Evolutionary conservation across 768 basidiomycete species (phyloP), one percentile per base, ranked within the genome.

Genomic region (Tricholoma furcatifolium): DNA sequence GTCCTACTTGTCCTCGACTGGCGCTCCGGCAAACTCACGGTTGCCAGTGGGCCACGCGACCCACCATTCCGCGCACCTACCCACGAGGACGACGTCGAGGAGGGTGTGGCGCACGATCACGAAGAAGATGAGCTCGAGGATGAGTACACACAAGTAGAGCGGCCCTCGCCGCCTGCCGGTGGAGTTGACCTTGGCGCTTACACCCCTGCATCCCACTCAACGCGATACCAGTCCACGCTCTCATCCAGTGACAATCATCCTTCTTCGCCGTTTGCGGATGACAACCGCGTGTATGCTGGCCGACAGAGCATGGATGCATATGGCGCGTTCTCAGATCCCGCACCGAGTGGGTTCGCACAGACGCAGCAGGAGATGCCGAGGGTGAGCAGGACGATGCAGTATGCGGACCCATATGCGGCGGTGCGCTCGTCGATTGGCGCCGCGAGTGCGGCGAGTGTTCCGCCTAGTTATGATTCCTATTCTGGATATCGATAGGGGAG

Each of bases 351-450:
- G 20, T 93, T 63, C 76, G 14, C 54, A 14, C 47, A 54, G 69
- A 63, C 76, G 18, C 51, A 35, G 67, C 67, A 54, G 75, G 65
- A 74, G 30, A 74, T 70, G 2, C 80, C 82, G 15, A 79, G 83
- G 23, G 74, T 93, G 35, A 93, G 91, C 68, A 73, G 92, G 65
- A 95, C 93, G 49, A 94, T 96, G 93, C 91, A 94, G 66, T 91
- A 93, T 62, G 91, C 91, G 20, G 87, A 93, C 63, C 91, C 91
- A 8, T 93, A 93, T 63, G 88, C 90, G 11, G 87, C 86, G 10
- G 88, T 93, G 32, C 78, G 88, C 15, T 85, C 86, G 7, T 75
- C 78, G 4, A 67, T 88, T 51, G 71, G 68, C 36, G 67, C 66
- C 27, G 67, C 50, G 55, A 64, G 55, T 24, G 50, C 57, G 17